These are phyloP conservation scores for Fragaria vesca DNA, from an alignment of 306 rosid genomes.

Conservation along the genomic window DNA sequence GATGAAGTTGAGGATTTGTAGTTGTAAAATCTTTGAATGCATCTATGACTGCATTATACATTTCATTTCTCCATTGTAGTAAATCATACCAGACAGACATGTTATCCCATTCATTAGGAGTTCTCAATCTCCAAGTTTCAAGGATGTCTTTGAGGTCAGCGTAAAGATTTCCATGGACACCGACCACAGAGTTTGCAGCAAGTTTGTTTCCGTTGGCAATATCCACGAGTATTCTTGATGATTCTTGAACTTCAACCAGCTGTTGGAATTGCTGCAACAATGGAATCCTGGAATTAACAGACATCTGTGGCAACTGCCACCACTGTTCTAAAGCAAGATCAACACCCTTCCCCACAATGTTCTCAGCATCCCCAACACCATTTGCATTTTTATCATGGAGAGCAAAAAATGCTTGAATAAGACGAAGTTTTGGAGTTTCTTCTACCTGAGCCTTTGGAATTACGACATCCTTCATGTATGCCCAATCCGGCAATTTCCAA, in stretches of 20 bases:
- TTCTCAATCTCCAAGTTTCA: conserved; percentile 98
- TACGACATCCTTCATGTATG: conserved; percentile 92
- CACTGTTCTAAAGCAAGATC: conserved; percentile 97
- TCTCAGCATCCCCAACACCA: conserved; percentile 93
- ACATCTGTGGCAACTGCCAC: conserved; percentile 99
- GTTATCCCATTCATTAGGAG: conserved; percentile 98
- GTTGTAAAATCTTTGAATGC: conserved; percentile 85
- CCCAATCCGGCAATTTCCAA: conserved; percentile 98
- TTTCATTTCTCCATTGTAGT: conserved; percentile 99
- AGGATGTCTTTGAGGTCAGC: conserved; percentile 99
- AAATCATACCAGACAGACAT: conserved; percentile 99
- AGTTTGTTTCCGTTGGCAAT: conserved; percentile 82
- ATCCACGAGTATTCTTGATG: conserved; percentile 74
- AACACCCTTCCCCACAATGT: conserved; percentile 85
- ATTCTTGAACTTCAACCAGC: conserved; percentile 98
- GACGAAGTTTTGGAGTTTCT: conserved; percentile 92
- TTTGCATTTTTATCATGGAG: conserved; percentile 88
- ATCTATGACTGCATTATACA: conserved; percentile 90
- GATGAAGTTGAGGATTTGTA: conserved; percentile 88
- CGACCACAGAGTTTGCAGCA: conserved; percentile 70
- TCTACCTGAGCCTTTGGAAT: conserved; percentile 99
- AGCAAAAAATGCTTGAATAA: conserved; percentile 85
- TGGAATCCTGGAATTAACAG: conserved; percentile 94
- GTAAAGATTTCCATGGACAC: conserved; percentile 85
- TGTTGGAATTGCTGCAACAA: conserved; percentile 99